Conservation (phyloP, 495 filamentous ascomycete genomes). For the Hyphodiscus hymeniophilus region DNA sequence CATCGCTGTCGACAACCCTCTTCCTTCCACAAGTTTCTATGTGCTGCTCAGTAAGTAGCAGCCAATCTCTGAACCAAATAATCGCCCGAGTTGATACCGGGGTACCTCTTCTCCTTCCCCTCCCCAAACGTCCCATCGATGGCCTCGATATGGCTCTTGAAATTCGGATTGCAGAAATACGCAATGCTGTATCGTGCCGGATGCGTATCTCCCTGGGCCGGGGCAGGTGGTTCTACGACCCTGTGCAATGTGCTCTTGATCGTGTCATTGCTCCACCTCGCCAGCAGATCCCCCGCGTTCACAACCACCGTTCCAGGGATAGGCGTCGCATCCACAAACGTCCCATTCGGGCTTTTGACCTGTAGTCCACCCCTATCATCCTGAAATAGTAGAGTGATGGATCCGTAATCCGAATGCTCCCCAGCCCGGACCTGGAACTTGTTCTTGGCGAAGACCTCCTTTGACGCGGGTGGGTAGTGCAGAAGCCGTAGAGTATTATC, state of each 20-base stretch:
- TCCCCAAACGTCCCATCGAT: conserved; percentile 77
- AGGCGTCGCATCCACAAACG: conserved; percentile 76
- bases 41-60: conserved; percentile 51
- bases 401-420: conserved; percentile 85
- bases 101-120: conserved; percentile 67
- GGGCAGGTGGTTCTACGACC: conserved; percentile 65
- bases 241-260: conserved; percentile 86
- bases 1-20: too few species aligned
- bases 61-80: conserved; percentile 75
- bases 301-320: conserved; percentile 79
- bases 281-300: conserved; percentile 84
- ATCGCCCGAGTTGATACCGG: conserved; percentile 67
- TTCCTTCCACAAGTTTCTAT: background rate
- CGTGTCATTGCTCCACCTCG: conserved; percentile 83
- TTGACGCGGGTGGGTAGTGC: conserved; percentile 71
- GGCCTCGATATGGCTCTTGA: conserved; percentile 67
- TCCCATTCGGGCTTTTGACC: conserved; percentile 67
- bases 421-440: conserved; percentile 71
- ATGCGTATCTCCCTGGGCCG: conserved; percentile 31
- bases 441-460: conserved; percentile 60
- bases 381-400: conserved; percentile 84
- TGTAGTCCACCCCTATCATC: conserved; percentile 77
- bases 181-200: conserved; percentile 63
- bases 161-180: conserved; percentile 93
- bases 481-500: conserved; percentile 87